Conservation (phyloP, 2,329 filamentous ascomycete genomes). For the Neopestalotiopsis rosae region DNA sequence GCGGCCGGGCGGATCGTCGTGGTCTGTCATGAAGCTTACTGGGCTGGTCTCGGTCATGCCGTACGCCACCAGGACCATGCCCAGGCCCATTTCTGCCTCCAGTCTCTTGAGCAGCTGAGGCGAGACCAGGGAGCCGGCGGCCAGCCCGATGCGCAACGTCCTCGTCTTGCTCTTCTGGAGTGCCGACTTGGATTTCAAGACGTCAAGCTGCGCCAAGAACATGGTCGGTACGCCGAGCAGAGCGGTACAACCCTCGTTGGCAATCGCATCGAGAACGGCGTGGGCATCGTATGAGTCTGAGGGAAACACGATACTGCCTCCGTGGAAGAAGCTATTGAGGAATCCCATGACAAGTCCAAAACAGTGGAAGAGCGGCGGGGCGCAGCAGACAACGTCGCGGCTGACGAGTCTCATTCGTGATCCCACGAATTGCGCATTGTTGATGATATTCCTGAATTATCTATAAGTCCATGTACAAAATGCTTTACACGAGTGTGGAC, state of each 20-base stretch:
- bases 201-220: conserved; percentile 70
- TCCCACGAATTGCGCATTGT: conserved; percentile 71
- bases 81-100: conserved; percentile 65
- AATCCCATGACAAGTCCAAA: conserved; percentile 76
- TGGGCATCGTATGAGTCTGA: conserved; percentile 68
- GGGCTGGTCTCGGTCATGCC: conserved; percentile 93
- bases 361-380: conserved; percentile 70
- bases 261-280: conserved; percentile 62
- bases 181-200: conserved; percentile 47
- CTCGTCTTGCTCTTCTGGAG: conserved; percentile 32
- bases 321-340: conserved; percentile 71
- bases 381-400: conserved; percentile 67
- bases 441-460: conserved; percentile 53
- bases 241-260: conserved; percentile 57
- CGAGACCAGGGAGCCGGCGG: conserved; percentile 68
- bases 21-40: conserved; percentile 81
- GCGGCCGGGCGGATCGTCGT: conserved; percentile 73
- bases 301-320: conserved; percentile 67
- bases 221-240: conserved; percentile 65
- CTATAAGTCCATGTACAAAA: background rate
- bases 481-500: background rate
- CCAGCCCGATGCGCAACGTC: conserved; percentile 68
- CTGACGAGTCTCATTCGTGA: conserved; percentile 68
- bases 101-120: conserved; percentile 66
- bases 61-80: conserved; percentile 67